phyloP scores from a whole-genome alignment of 768 basidiomycete genomes.

The Cystofilobasidium bisporidii region DNA sequence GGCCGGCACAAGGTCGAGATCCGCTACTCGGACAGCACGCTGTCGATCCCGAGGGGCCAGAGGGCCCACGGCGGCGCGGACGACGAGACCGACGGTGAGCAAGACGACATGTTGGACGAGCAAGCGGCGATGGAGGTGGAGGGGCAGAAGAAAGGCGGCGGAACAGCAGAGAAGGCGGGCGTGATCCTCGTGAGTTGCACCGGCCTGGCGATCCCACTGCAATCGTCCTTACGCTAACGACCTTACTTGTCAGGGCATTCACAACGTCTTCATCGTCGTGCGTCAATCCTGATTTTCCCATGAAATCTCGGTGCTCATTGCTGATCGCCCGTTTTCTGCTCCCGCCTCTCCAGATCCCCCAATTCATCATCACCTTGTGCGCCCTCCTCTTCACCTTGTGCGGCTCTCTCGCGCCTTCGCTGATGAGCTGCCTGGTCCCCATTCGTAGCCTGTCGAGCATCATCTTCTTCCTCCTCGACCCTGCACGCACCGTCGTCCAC shows the following conservation, averaged over 20 bases:
- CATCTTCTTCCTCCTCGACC: constrained; percentile 77
- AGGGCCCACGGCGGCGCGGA: constrained; percentile 26
- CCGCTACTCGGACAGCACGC: constrained; percentile 1
- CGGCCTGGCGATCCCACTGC: neutral
- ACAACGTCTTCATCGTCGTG: constrained; percentile 79
- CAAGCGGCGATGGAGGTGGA: neutral
- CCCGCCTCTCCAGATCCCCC: constrained; percentile 51
- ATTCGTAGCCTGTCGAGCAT: constrained; percentile 53
- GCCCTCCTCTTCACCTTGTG: neutral
- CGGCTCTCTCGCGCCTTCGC: neutral
- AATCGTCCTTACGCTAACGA: neutral
- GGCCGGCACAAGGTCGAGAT: constrained; percentile 10
- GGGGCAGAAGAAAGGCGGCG: constrained; percentile 29
- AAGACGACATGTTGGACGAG: constrained; percentile 26
- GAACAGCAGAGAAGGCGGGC: constrained; percentile 72
- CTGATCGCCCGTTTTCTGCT: neutral
- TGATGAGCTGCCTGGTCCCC: neutral
- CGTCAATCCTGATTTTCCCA: neutral
- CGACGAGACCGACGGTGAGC: constrained; percentile 7
- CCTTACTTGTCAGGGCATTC: constrained; percentile 67
- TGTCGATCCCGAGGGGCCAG: constrained; percentile 17
- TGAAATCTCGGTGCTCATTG: neutral
- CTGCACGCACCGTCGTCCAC: constrained; percentile 38
- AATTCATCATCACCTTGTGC: constrained; percentile 74
- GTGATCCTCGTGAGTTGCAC: constrained; percentile 60